A percentile compares a stretch with the other conserved stretches of the same genome.
These are phyloP conservation scores for Lupinus albus DNA, from an alignment of 306 rosid species.

Conservation along the genomic window DNA sequence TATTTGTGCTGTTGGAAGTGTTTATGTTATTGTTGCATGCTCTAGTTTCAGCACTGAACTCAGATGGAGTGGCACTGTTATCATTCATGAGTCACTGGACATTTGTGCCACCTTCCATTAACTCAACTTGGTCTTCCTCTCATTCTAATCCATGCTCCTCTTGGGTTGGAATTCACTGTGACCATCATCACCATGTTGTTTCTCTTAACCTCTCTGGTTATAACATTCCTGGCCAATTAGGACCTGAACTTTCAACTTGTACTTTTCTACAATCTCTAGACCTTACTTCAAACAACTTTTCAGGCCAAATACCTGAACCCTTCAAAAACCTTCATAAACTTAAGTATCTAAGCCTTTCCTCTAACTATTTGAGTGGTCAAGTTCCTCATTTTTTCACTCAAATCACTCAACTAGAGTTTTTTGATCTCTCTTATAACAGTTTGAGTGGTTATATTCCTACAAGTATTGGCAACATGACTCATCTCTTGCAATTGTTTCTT, in stretches of 20 bases:
- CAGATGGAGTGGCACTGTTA: slow-evolving; percentile 63
- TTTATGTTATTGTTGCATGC: slow-evolving; percentile 35
- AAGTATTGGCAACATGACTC: slow-evolving; percentile 54
- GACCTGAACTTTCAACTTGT: slow-evolving; percentile 60
- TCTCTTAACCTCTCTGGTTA: slow-evolving; percentile 56
- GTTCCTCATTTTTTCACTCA: slow-evolving; percentile 59
- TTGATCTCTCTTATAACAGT: slow-evolving; percentile 50
- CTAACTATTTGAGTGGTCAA: slow-evolving; percentile 48
- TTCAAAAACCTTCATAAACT: slow-evolving; percentile 45
- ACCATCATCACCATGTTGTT: slow-evolving; percentile 47
- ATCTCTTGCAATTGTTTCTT: slow-evolving; percentile 42
- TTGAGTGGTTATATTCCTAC: slow-evolving; percentile 66
- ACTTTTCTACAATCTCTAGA: slow-evolving; percentile 50
- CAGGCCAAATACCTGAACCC: slow-evolving; percentile 56
- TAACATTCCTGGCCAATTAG: slow-evolving; percentile 58
- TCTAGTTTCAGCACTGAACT: slow-evolving; percentile 51
- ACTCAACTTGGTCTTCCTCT: slow-evolving; percentile 62
- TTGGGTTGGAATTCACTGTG: slow-evolving; percentile 72
- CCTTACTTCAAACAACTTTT: slow-evolving; percentile 48
- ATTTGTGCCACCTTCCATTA: slow-evolving; percentile 46
- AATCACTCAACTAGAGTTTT: slow-evolving; percentile 22
- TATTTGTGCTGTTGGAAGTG: slow-evolving; percentile 10
- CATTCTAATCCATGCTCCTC: slow-evolving; percentile 73
- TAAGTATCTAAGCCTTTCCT: slow-evolving; percentile 38
- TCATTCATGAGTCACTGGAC: slow-evolving; percentile 63